Conservation (phyloP, 1,139 yeast species). For the Suhomyces wounanorum region DNA sequence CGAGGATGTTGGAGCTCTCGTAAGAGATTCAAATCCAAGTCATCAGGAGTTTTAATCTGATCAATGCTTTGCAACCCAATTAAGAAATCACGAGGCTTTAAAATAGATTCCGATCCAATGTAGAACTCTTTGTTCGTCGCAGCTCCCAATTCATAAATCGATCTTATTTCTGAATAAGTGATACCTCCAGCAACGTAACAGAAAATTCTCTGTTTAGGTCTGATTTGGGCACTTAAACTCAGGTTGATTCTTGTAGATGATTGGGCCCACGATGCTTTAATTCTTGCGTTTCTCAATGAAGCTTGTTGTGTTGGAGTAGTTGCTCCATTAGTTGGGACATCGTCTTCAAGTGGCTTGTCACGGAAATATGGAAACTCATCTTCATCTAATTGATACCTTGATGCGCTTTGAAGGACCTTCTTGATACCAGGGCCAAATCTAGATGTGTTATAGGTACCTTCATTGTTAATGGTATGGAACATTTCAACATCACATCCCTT, state of each 20-base stretch:
- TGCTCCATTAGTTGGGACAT: slow-evolving; percentile 31
- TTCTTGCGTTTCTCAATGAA: slow-evolving; percentile 70
- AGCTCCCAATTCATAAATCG: slow-evolving; percentile 70
- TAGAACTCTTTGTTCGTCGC: slow-evolving; percentile 70
- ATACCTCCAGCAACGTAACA: slow-evolving; percentile 89
- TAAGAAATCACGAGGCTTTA: slow-evolving; percentile 62
- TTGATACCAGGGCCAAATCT: slow-evolving; percentile 75
- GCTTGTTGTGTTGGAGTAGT: slow-evolving; percentile 20
- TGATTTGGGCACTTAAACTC: slow-evolving; percentile 22
- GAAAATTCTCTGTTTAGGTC: slow-evolving; percentile 70
- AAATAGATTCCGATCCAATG: slow-evolving; percentile 78
- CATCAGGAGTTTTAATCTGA: slow-evolving; percentile 32
- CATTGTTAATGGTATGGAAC: slow-evolving; percentile 68
- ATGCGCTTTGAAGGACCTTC: slow-evolving; percentile 52
- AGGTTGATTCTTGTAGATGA: slow-evolving; percentile 37
- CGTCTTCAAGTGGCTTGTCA: slow-evolving; percentile 71
- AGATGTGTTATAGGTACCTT: slow-evolving; percentile 70
- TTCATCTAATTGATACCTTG: slow-evolving; percentile 53
- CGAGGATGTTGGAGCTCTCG: slow-evolving; percentile 26
- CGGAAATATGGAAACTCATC: slow-evolving; percentile 71
- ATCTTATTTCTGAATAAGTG: slow-evolving; percentile 78
- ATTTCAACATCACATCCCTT: slow-evolving; percentile 43
- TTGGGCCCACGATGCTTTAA: slow-evolving; percentile 82
- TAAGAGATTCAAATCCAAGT: slow-evolving; percentile 37
- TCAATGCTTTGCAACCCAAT: slow-evolving; percentile 49